Evolutionary conservation across 2,329 filamentous ascomycete genomes (phyloP).

Genomic region (Graphilbum fragrans): DNA sequence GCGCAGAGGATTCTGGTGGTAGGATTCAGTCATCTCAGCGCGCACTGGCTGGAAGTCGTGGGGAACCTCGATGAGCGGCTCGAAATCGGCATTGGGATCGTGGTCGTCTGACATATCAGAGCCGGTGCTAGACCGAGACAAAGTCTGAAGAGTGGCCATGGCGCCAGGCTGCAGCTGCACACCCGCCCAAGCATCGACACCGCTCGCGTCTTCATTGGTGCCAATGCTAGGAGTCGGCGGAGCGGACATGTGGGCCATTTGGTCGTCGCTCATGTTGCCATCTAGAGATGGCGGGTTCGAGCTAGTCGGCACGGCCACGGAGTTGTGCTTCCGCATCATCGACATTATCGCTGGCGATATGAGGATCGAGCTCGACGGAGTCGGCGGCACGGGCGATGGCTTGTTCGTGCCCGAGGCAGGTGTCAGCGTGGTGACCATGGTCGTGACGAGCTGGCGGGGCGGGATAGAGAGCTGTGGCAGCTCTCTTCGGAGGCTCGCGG

Average conservation of each 20-base stretch:
- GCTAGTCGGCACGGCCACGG: conserved; percentile 56
- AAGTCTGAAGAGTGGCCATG: conserved; percentile 66
- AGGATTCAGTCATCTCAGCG: conserved; percentile 35
- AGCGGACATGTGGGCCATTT: conserved; percentile 61
- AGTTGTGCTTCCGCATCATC: conserved; percentile 52
- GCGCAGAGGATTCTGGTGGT: conserved; percentile 35
- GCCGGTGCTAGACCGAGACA: conserved; percentile 44
- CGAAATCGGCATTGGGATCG: conserved; percentile 50
- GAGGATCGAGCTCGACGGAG: conserved; percentile 54
- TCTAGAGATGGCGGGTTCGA: conserved; percentile 82
- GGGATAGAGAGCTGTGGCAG: conserved; percentile 44
- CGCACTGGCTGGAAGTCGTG: conserved; percentile 9
- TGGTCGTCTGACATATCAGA: conserved; percentile 30
- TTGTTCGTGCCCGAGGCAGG: conserved; percentile 24
- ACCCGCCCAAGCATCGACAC: conserved; percentile 50
- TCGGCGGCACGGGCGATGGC: conserved; percentile 49
- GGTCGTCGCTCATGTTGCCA: conserved; percentile 79
- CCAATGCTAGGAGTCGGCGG: conserved; percentile 71
- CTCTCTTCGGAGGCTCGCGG: conserved; percentile 14
- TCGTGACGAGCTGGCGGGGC: conserved; percentile 12
- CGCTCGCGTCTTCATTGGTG: conserved; percentile 38
- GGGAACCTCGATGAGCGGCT: conserved; percentile 40
- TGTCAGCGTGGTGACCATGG: conserved; percentile 9
- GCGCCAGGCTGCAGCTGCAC: conserved; percentile 69
- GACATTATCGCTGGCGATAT: conserved; percentile 66